Evolutionary conservation across 768 basidiomycete genomes (phyloP).

Genomic region (Phanerodontia chrysosporium): DNA sequence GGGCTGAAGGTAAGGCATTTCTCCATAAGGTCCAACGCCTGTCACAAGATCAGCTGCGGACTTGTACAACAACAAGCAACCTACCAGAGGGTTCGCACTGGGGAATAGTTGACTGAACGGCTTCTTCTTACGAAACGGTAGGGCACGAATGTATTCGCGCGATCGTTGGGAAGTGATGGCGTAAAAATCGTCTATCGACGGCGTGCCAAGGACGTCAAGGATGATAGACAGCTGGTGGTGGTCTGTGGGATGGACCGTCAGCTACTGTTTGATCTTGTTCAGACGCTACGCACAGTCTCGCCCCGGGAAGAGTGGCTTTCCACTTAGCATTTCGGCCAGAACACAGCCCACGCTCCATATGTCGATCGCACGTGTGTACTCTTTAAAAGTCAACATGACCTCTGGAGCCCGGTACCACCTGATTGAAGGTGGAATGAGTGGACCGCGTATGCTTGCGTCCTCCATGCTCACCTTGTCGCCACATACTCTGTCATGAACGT

Average conservation of each 20-base stretch:
- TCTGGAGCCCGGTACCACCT: slow-evolving; percentile 98
- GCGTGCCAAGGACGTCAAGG: slow-evolving; percentile 89
- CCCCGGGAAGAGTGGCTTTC: slow-evolving; percentile 95
- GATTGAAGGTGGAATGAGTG: neutral
- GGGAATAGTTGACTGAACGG: slow-evolving; percentile 69
- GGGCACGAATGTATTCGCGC: slow-evolving; percentile 83
- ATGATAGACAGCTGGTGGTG: slow-evolving; percentile 93
- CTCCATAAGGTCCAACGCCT: slow-evolving; percentile 77
- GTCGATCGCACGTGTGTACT: slow-evolving; percentile 87
- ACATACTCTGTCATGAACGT: slow-evolving; percentile 94
- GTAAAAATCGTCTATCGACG: slow-evolving; percentile 90
- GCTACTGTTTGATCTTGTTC: neutral
- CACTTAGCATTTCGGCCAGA: slow-evolving; percentile 86
- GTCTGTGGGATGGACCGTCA: slow-evolving; percentile 35
- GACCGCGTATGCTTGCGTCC: slow-evolving; percentile 10
- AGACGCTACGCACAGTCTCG: slow-evolving; percentile 64
- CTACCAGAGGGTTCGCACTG: slow-evolving; percentile 63
- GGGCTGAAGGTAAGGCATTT: slow-evolving; percentile 84
- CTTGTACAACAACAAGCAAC: neutral
- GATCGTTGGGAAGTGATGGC: slow-evolving; percentile 79
- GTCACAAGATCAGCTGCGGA: too few relatives aligned
- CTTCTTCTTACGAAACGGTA: slow-evolving; percentile 82
- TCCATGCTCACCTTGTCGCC: slow-evolving; percentile 65
- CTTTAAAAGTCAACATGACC: slow-evolving; percentile 97
- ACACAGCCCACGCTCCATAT: slow-evolving; percentile 88